Base-by-base conservation (phyloP, 2,329 filamentous ascomycete species). In the Aspergillus sp. region DNA sequence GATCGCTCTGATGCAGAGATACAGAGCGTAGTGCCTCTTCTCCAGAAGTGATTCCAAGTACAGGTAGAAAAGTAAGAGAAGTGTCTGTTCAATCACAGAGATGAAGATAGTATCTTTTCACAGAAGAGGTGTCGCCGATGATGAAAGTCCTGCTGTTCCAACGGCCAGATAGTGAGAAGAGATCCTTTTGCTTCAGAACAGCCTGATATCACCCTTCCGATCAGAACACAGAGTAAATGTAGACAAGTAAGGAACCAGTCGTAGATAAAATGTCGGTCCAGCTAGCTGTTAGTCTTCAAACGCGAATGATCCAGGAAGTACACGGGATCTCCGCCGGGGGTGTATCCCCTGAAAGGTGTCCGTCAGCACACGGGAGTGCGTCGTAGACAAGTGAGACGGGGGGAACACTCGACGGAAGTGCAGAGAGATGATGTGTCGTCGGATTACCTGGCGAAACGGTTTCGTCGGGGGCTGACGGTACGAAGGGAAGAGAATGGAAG, bases 31-130 rank as follows among this genome's bases (percentile, higher is more conserved):
- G 54, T 51, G 32, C 44, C 47, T 54, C 47, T 52, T 47, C 44
- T 52, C 53, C 53, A 52, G 36, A 40, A 47, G 62, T 62, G 58
- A 30, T 48, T 60, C 54, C 62, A 65, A 67, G 59, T 67, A 64
- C 65, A 66, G 58, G 52, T 48, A 60, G 46, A 50, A 50, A 58
- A 60, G 45, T 49, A 54, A 43, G 47, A 43, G 54, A 51, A 59
- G 49, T 56, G 47, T 52, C 44, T 55, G 48, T 40, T 54, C 48
- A 59, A 55, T 44, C 47, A 58, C 46, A 50, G 44, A 50, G 54
- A 41, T 55, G 46, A 50, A 50, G 41, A 50, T 54, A 60, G 60
- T 59, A 59, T 58, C 59, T 64, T 60, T 14, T n/a, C 16, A n/a
- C 35, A 38, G 14, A 17, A 63, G 45, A 52, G 53, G 49, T 57